Evolutionary conservation across 345 rosid species (phyloP).

Genomic region (Passiflora organensis): DNA sequence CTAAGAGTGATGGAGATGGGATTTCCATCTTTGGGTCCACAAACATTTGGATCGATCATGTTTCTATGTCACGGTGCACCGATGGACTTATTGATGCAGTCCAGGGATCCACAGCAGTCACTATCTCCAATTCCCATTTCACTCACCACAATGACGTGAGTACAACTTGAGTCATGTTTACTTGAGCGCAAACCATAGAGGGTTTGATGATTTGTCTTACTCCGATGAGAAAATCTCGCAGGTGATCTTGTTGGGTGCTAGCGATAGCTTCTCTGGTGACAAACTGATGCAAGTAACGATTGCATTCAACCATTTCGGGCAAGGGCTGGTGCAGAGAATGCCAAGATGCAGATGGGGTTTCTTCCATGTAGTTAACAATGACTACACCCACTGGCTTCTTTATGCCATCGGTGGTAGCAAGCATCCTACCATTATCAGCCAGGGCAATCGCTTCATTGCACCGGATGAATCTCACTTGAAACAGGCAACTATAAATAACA

Average conservation of each 20-base stretch:
- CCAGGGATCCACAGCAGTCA: slow-evolving; percentile 25
- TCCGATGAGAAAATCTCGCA: no score
- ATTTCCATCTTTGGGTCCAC: slow-evolving; percentile 24
- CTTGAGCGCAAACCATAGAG: no score
- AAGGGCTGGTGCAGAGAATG: slow-evolving; percentile 32
- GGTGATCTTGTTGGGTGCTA: slow-evolving; percentile 32
- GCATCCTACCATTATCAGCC: slow-evolving; percentile 33
- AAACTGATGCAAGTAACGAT: slow-evolving; percentile 26
- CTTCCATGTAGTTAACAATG: slow-evolving; percentile 34
- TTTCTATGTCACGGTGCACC: slow-evolving; percentile 26
- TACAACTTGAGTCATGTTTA: no score
- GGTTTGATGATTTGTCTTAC: no score
- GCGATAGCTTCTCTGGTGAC: slow-evolving; percentile 22
- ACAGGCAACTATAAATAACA: no score
- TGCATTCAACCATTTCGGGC: slow-evolving; percentile 33
- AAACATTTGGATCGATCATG: slow-evolving; percentile 29
- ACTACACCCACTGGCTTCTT: slow-evolving; percentile 28
- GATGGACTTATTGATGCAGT: slow-evolving; percentile 29
- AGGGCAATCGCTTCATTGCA: slow-evolving; percentile 29
- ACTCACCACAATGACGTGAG: slow-evolving; percentile 31
- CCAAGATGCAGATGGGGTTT: slow-evolving; percentile 37
- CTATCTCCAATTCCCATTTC: slow-evolving; percentile 28
- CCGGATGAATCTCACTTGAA: slow-evolving; percentile 16
- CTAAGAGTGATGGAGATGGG: slow-evolving; percentile 27
- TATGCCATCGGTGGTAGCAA: slow-evolving; percentile 33